Percentiles rank a stretch among this genome's conserved stretches.
Conservation (phyloP, 176 grass and related monocot species). For the Triticum aestivum region IWGSC_CS_RefSeq_v2.1 NC_057801.1:464922772-464923271, state of each 20-base stretch:
- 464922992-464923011: background rate
- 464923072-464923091: background rate
- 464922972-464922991: slow-evolving; percentile 24
- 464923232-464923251: slow-evolving; percentile 8
- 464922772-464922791: too few species aligned
- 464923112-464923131: slow-evolving; percentile 34
- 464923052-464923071: background rate
- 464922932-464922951: background rate
- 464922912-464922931: background rate
- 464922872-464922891: background rate
- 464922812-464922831: too few species aligned
- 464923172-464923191: slow-evolving; percentile 22
- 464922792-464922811: too few species aligned
- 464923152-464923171: background rate
- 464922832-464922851: background rate
- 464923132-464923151: slow-evolving; percentile 11
- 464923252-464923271: background rate
- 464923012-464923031: slow-evolving; percentile 25
- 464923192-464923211: slow-evolving; percentile 10
- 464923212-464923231: slow-evolving; percentile 19
- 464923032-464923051: slow-evolving; percentile 11
- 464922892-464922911: background rate
- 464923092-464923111: slow-evolving; percentile 23
- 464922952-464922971: slow-evolving; percentile 29
- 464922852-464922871: background rate